phyloP scores from a whole-genome alignment of 1,284 basidiomycete species.

The Xanthoconium separans region DNA sequence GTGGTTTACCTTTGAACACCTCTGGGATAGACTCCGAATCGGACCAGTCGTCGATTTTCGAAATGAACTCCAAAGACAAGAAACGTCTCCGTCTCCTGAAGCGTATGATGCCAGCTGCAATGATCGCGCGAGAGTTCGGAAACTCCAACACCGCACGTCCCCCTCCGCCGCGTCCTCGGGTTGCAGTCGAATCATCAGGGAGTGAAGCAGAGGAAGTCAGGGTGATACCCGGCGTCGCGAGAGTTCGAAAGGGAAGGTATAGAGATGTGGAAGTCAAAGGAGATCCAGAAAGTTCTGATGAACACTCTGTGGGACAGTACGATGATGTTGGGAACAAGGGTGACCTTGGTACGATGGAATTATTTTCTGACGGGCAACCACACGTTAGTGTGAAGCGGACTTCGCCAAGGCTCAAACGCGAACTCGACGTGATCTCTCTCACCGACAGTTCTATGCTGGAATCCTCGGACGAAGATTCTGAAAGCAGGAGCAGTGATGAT shows the following conservation, averaged over 20 bases:
- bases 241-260: slow-evolving; percentile 35
- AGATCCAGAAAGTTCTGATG: slow-evolving; percentile 49
- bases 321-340: neutral
- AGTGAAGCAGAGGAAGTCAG: slow-evolving; percentile 35
- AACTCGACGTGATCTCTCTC: slow-evolving; percentile 24
- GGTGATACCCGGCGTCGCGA: slow-evolving; percentile 46
- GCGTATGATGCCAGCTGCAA: slow-evolving; percentile 46
- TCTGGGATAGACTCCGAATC: slow-evolving; percentile 21
- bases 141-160: slow-evolving; percentile 4
- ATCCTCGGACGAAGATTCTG: slow-evolving; percentile 30
- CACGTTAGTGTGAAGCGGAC: slow-evolving; percentile 9
- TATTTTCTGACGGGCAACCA: slow-evolving; percentile 17
- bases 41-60: slow-evolving; percentile 4
- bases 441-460: slow-evolving; percentile 22
- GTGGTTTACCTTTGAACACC: slow-evolving; percentile 17
- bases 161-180: slow-evolving; percentile 15
- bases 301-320: slow-evolving; percentile 6
- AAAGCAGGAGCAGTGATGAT: slow-evolving; percentile 26
- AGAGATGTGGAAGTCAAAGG: slow-evolving; percentile 40
- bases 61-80: slow-evolving; percentile 30
- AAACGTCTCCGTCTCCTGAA: slow-evolving; percentile 36
- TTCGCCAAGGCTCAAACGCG: slow-evolving; percentile 2
- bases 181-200: slow-evolving; percentile 18
- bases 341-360: neutral
- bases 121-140: slow-evolving; percentile 37